Conservation (phyloP, 2,329 filamentous ascomycete genomes). For the Amauroascus niger region DNA sequence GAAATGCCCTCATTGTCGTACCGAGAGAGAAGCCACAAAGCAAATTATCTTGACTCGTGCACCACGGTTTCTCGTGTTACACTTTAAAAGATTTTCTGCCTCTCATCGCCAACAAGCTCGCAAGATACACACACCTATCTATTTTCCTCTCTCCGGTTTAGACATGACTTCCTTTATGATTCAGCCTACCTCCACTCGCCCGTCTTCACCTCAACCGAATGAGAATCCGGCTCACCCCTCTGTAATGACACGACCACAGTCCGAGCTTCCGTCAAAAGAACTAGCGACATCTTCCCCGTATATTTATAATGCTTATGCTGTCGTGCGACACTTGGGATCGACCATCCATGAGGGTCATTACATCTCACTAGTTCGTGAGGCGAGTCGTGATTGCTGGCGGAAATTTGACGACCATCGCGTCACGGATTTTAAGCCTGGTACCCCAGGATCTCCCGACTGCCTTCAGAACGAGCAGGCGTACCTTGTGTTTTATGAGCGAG, state of each 20-base stretch:
- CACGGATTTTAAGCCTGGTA: conserved; percentile 49
- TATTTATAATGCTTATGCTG: conserved; percentile 75
- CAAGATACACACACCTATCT: conserved; percentile 63
- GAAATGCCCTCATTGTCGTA: conserved; percentile 66
- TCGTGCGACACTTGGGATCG: conserved; percentile 65
- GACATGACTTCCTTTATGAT: conserved; percentile 53
- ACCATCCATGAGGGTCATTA: conserved; percentile 70
- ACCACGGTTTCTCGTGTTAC: conserved; percentile 67
- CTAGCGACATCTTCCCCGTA: conserved; percentile 46
- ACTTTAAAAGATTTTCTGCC: conserved; percentile 61
- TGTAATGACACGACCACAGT: conserved; percentile 33
- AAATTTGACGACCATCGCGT: conserved; percentile 51
- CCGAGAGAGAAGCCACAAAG: conserved; percentile 56
- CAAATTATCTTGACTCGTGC: conserved; percentile 66
- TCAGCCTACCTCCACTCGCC: conserved; percentile 26
- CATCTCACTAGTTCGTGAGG: conserved; percentile 57
- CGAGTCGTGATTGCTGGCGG: conserved; percentile 49
- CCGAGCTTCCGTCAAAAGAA: conserved; percentile 16
- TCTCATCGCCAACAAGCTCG: conserved; percentile 46
- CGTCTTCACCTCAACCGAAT: conserved; percentile 24
- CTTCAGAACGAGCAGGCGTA: conserved; percentile 56
- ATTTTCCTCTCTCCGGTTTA: conserved; percentile 66
- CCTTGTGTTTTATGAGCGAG: conserved; percentile 54
- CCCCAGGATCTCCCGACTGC: conserved; percentile 39
- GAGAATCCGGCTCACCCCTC: conserved; percentile 33